Evolutionary conservation across 371 early-diverging fungal species (phyloP).

Genomic region (Mycotypha africana): DNA sequence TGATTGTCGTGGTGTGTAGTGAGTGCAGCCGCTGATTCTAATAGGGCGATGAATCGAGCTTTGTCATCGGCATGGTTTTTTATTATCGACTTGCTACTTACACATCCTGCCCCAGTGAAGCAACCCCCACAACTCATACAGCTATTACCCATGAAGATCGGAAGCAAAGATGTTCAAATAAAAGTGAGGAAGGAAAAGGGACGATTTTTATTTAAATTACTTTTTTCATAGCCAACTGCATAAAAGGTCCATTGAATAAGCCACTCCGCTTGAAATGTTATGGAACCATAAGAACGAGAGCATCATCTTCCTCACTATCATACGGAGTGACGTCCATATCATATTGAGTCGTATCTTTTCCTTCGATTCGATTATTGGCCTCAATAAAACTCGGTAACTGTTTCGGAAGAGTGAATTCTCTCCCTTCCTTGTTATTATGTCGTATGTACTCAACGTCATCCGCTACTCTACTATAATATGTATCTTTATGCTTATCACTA

Average conservation of each 20-base stretch:
- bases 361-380: neutral
- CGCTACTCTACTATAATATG: neutral
- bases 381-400: constrained; percentile 12
- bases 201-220: too few species aligned
- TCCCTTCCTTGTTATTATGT: too few species aligned
- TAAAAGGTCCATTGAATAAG: too few species aligned
- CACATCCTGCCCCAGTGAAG: constrained; percentile 17
- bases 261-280: neutral
- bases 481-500: neutral
- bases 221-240: too few species aligned
- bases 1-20: constrained; percentile 1
- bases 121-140: constrained; percentile 22
- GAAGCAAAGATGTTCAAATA: too few species aligned
- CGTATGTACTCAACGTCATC: neutral
- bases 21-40: constrained; percentile 1
- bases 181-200: too few species aligned
- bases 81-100: constrained; percentile 6
- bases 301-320: constrained; percentile 15
- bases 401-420: too few species aligned
- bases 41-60: constrained; percentile 2
- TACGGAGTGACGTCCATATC: constrained; percentile 16
- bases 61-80: neutral
- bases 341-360: neutral
- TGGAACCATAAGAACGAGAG: constrained; percentile 4
- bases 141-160: too few species aligned